Percentiles rank a stretch among this genome's conserved stretches.
These are phyloP conservation scores for Rhodamnia argentea DNA, from an alignment of 345 rosid species.

Conservation along the genomic window DNA sequence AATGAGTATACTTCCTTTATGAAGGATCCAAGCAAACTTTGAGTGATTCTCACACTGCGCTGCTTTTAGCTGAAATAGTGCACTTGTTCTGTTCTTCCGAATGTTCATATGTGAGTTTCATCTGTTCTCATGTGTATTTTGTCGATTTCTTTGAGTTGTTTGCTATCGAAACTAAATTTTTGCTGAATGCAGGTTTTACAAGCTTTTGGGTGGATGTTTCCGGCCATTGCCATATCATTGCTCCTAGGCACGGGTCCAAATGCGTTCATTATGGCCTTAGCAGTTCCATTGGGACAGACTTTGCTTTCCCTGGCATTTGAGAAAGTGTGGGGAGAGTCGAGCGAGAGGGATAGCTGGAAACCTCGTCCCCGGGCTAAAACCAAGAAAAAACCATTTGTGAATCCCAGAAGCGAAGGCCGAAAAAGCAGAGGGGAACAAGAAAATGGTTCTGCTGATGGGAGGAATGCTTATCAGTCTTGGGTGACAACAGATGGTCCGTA, in stretches of 20 bases:
- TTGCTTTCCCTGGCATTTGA: slow-evolving; percentile 42
- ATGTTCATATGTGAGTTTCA: background rate
- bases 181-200: slow-evolving; percentile 34
- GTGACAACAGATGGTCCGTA: slow-evolving; percentile 16
- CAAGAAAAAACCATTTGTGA: slow-evolving; percentile 30
- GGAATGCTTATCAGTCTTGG: slow-evolving; percentile 61
- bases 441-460: slow-evolving; percentile 8
- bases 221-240: slow-evolving; percentile 57
- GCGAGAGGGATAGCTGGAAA: background rate
- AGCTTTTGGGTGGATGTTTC: slow-evolving; percentile 75
- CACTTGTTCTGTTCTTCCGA: background rate
- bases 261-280: slow-evolving; percentile 79
- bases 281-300: slow-evolving; percentile 74
- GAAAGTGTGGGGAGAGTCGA: slow-evolving; percentile 39
- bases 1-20: background rate
- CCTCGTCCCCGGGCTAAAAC: slow-evolving; percentile 10
- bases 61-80: background rate
- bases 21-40: background rate
- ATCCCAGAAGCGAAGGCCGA: slow-evolving; percentile 13
- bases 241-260: slow-evolving; percentile 70
- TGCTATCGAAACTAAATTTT: background rate
- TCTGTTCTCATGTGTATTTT: background rate
- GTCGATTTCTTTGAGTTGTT: background rate
- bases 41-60: background rate
- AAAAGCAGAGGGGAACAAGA: slow-evolving; percentile 14